phyloP scores from a whole-genome alignment of 169 alveolate genomes.

The Plasmodium vivax region DNA sequence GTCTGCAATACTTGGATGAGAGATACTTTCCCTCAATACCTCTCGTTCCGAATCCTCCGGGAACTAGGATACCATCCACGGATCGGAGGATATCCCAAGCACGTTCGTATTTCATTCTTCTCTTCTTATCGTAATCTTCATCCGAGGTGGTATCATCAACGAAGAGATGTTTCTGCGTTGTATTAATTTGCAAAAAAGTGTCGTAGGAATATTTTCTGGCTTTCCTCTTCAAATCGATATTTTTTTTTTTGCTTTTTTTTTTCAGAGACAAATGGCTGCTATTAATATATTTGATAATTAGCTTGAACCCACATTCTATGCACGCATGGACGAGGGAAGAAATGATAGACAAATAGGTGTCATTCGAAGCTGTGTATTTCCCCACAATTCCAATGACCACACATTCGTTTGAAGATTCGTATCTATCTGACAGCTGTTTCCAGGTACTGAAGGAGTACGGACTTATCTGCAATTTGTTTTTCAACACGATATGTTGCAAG shows the following conservation, averaged over 20 bases:
- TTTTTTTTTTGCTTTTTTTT: slow-evolving; percentile 64
- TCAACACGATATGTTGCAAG: slow-evolving; percentile 41
- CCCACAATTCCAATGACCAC: slow-evolving; percentile 94
- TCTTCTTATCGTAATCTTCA: slow-evolving; percentile 63
- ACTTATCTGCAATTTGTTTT: slow-evolving; percentile 40
- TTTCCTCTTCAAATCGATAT: slow-evolving; percentile 22
- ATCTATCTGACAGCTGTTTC: slow-evolving; percentile 75
- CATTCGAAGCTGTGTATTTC: slow-evolving; percentile 93
- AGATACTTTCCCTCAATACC: slow-evolving; percentile 93
- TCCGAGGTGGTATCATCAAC: slow-evolving; percentile 77
- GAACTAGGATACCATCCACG: slow-evolving; percentile 93
- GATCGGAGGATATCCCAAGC: slow-evolving; percentile 85
- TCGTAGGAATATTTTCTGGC: slow-evolving; percentile 25
- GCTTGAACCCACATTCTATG: slow-evolving; percentile 84
- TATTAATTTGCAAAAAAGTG: neutral
- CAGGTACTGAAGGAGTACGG: slow-evolving; percentile 79
- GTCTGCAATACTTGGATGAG: slow-evolving; percentile 92
- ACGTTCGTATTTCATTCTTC: slow-evolving; percentile 63
- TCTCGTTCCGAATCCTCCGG: slow-evolving; percentile 97
- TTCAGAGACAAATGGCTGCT: slow-evolving; percentile 82
- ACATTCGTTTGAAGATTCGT: slow-evolving; percentile 52
- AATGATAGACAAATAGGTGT: slow-evolving; percentile 93
- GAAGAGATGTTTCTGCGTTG: slow-evolving; percentile 4
- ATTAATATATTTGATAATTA: slow-evolving; percentile 86
- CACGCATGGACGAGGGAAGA: slow-evolving; percentile 95